Conservation (phyloP, 108 stramenopile genomes). For the Nitzschia putrida region DNA sequence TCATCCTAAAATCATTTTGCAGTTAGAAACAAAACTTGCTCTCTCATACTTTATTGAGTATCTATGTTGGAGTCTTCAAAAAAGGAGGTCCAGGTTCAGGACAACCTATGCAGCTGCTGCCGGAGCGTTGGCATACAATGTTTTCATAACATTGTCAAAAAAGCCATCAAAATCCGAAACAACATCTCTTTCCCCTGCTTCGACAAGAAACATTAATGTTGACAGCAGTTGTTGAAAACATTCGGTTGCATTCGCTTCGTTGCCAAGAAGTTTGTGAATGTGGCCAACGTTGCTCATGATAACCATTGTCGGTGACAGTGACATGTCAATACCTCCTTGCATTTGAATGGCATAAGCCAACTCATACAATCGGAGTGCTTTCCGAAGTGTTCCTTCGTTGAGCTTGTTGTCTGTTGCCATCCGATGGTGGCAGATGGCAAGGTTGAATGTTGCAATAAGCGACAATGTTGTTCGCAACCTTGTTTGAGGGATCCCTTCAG, state of each 20-base stretch:
- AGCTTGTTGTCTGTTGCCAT: neutral
- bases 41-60: no score
- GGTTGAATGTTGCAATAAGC: conserved; percentile 16
- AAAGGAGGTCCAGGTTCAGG: no score
- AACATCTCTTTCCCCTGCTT: conserved; percentile 11
- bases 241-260: conserved; percentile 14
- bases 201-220: conserved; percentile 30
- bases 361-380: conserved; percentile 28
- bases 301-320: conserved; percentile 20
- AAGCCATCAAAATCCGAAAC: conserved; percentile 22
- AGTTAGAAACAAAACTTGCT: no score
- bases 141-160: conserved; percentile 22
- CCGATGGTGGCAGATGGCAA: conserved; percentile 23
- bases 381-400: conserved; percentile 9
- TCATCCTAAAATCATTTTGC: conserved; percentile 10
- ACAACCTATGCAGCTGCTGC: conserved; percentile 12
- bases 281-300: conserved; percentile 28
- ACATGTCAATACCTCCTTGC: conserved; percentile 25
- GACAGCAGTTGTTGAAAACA: conserved; percentile 37
- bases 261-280: conserved; percentile 16
- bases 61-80: no score
- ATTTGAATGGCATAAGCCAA: conserved; percentile 24
- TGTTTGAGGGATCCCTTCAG: conserved; percentile 1
- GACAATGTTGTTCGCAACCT: conserved; percentile 5
- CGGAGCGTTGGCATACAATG: conserved; percentile 16